Evolutionary conservation across 2,329 filamentous ascomycete genomes (phyloP).

Genomic region (Penicillium sp.): DNA sequence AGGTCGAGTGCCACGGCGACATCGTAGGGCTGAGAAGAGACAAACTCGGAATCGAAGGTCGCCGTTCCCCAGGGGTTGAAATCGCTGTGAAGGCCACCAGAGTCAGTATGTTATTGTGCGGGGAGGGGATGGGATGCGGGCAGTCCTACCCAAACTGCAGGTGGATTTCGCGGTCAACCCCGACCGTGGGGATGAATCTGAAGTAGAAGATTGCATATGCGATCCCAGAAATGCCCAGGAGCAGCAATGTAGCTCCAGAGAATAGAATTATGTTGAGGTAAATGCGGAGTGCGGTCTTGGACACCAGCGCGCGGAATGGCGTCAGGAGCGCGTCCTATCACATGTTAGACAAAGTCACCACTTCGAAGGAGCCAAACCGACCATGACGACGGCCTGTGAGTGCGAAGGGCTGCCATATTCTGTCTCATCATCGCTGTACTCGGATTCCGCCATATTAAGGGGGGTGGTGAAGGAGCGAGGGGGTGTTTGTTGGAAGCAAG

Average conservation of each 20-base stretch:
- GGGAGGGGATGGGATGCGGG: background rate
- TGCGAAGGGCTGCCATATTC: constrained; percentile 27
- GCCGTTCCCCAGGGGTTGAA: constrained; percentile 60
- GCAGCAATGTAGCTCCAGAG: constrained; percentile 57
- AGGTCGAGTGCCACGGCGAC: constrained; percentile 75
- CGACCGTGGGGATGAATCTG: constrained; percentile 70
- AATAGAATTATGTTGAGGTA: constrained; percentile 67
- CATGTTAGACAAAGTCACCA: constrained; percentile 26
- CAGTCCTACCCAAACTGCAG: constrained; percentile 66
- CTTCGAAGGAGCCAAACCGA: constrained; percentile 15
- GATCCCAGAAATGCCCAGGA: constrained; percentile 63
- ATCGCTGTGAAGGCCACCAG: constrained; percentile 39
- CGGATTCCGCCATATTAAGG: constrained; percentile 31
- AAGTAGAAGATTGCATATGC: constrained; percentile 73
- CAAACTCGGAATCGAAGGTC: constrained; percentile 60
- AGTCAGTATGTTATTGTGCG: constrained; percentile 12
- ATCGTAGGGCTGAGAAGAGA: constrained; percentile 81
- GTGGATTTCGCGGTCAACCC: constrained; percentile 66
- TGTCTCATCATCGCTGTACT: constrained; percentile 31
- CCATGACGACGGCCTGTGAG: constrained; percentile 22
- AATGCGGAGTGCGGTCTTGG: constrained; percentile 66
- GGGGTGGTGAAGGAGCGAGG: background rate
- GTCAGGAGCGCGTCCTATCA: constrained; percentile 59
- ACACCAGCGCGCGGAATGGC: constrained; percentile 63
- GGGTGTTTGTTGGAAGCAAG: constrained; percentile 8